Evolutionary conservation across 2,329 filamentous ascomycete genomes (phyloP), one percentile per base, ranked within the genome.

Genomic region (Chaetomium sp.): DNA sequence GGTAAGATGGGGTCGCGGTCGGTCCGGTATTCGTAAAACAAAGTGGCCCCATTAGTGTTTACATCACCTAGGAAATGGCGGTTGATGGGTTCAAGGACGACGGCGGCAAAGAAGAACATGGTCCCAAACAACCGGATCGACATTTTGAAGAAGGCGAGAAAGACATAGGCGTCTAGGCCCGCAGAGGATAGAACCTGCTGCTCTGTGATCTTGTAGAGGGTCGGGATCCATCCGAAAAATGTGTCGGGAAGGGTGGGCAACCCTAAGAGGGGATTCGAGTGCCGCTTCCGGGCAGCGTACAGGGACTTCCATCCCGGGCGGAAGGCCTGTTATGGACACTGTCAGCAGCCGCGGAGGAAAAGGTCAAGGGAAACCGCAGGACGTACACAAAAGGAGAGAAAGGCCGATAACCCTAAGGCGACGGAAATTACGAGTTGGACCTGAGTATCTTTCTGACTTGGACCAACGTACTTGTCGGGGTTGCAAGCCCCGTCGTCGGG

Each of bases 91-190:
- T 87, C 86, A 62, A 99, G 86, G 4, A 99, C 81, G 12, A 81
- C 77, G 38, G 88, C 76, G 34, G 91, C 87, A 66, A 97, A 90
- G 70, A 96, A 83, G 55, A 94, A 81, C 65, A 95, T 87, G 51
- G 88, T 75, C 12, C 81, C 75, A 50, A 97, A 85, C 63, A 96
- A 87, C 59, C 87, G 89, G 62, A 91, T 88, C 10, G 92, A 87
- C 84, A 97, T 94, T 69, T 91, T 95, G 78, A 96, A 97, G 72
- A 99, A 99, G 12, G 87, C 82, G 11, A 99, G 78, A 68, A 99
- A 96, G 62, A 96, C 94, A 73, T 89, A 99, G 50, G 94, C 94
- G 74, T 99, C 94, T 49, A 99, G 80, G 0, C 94, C 94, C 14
- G 92, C 92, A 19, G 91, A 92, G 12, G 88, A 85, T 52, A 99